Conservation (phyloP, 2,329 filamentous ascomycete genomes). For the Cercospora beticola region DNA sequence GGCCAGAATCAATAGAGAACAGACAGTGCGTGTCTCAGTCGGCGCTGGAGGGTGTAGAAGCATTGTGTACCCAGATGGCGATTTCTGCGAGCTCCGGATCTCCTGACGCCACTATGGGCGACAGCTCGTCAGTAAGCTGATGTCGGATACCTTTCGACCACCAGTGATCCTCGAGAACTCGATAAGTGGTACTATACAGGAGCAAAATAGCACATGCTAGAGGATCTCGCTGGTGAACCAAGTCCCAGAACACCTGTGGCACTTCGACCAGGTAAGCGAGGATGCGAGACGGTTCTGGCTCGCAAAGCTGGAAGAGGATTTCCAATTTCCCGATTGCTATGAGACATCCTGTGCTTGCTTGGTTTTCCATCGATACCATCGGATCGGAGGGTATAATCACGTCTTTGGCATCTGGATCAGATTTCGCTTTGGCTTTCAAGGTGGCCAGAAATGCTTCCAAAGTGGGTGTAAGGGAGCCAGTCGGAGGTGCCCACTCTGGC, state of each 20-base stretch:
- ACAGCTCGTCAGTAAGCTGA: constrained; percentile 22
- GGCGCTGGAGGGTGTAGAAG: neutral
- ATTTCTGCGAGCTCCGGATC: constrained; percentile 24
- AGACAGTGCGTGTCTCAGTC: neutral
- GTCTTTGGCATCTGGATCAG: neutral
- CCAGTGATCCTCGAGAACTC: constrained; percentile 21
- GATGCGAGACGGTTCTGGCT: constrained; percentile 19
- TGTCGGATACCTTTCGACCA: constrained; percentile 19
- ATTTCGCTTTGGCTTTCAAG: constrained; percentile 16
- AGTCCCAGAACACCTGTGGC: constrained; percentile 20
- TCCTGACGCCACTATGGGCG: constrained; percentile 13
- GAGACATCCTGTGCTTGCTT: constrained; percentile 14
- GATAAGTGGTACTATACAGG: constrained; percentile 19
- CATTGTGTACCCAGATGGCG: constrained; percentile 19
- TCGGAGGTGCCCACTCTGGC: constrained; percentile 15
- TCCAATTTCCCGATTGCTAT: constrained; percentile 20
- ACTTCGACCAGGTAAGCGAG: constrained; percentile 21
- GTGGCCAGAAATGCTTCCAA: constrained; percentile 17
- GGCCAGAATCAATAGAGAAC: too few species aligned
- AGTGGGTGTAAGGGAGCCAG: neutral
- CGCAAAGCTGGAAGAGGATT: constrained; percentile 9
- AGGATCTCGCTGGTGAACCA: constrained; percentile 11
- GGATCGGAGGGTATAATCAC: neutral
- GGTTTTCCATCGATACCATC: constrained; percentile 1
- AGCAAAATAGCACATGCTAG: constrained; percentile 21